These are phyloP conservation scores for Ustilago bromivora DNA, from an alignment of 1,284 basidiomycete genomes.

Conservation along the genomic window DNA sequence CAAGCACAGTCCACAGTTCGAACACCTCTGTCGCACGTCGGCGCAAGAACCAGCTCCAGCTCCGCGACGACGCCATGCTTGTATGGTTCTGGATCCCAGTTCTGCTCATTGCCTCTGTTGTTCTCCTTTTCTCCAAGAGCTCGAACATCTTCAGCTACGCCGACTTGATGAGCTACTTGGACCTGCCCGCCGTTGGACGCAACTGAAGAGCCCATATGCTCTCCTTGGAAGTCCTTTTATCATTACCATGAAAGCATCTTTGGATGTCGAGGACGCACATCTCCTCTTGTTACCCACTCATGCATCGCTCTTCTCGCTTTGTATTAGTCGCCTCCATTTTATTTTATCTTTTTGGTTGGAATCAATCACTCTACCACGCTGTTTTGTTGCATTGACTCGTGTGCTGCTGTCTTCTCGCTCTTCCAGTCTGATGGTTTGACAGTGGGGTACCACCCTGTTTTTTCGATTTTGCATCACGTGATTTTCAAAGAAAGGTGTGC, in stretches of 20 bases:
- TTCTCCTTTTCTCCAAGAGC: constrained; percentile 69
- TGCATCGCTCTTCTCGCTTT: neutral
- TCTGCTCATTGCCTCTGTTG: constrained; percentile 71
- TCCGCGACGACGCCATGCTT: constrained; percentile 86
- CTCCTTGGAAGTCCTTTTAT: neutral
- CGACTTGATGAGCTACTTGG: constrained; percentile 58
- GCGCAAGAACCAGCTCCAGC: constrained; percentile 36
- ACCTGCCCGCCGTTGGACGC: constrained; percentile 46
- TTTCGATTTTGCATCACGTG: too few species aligned
- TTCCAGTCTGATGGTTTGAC: too few species aligned
- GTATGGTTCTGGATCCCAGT: constrained; percentile 94
- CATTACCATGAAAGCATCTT: too few species aligned
- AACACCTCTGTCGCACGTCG: constrained; percentile 28
- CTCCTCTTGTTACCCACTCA: neutral
- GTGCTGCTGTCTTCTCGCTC: too few species aligned
- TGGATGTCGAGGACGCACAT: too few species aligned
- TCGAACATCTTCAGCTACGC: constrained; percentile 60
- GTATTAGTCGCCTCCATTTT: neutral
- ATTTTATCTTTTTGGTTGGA: neutral
- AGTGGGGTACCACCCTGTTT: too few species aligned
- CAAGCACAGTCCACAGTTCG: constrained; percentile 9
- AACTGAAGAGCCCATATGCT: constrained; percentile 19
- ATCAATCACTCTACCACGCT: neutral
- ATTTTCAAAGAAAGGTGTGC: too few species aligned
- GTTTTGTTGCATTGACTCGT: too few species aligned